A percentile compares a stretch with the other conserved stretches of the same genome.
Conservation (phyloP, 208 protist genomes). For the Entamoeba histolytica region DNA sequence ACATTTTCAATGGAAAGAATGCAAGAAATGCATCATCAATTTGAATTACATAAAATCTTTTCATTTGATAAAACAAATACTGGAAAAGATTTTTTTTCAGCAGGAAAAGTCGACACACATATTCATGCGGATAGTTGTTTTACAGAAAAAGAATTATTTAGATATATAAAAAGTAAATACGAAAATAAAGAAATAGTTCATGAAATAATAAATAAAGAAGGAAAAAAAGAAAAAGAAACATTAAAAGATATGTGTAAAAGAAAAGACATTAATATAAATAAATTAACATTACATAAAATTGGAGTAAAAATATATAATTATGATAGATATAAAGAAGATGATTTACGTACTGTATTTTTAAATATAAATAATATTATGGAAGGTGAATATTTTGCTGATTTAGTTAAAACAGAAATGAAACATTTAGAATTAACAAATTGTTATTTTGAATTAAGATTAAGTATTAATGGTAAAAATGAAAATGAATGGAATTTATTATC, state of each 20-base stretch:
- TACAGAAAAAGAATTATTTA: constrained; percentile 64
- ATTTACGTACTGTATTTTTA: not conserved
- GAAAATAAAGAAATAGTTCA: constrained; percentile 35
- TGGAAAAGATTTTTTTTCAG: constrained; percentile 17
- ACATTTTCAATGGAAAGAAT: not conserved
- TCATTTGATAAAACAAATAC: not conserved
- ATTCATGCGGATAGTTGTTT: constrained; percentile 75
- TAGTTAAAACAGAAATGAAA: not conserved
- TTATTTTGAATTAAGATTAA: not conserved
- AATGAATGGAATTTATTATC: not conserved
- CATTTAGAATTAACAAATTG: not conserved
- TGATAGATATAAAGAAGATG: not conserved
- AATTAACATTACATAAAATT: constrained; percentile 30
- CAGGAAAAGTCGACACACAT: constrained; percentile 81
- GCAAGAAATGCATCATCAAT: not conserved
- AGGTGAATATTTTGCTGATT: constrained; percentile 11
- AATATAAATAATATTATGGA: not conserved
- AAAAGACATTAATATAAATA: constrained; percentile 8
- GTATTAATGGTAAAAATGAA: not conserved
- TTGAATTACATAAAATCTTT: not conserved
- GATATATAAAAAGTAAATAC: constrained; percentile 63
- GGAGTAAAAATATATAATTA: not conserved
- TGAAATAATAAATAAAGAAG: not conserved
- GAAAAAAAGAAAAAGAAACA: constrained; percentile 14
- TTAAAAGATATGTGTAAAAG: not conserved